Base-by-base conservation (phyloP, 1,284 basidiomycete species). In the Porogramme epimiltina region DNA sequence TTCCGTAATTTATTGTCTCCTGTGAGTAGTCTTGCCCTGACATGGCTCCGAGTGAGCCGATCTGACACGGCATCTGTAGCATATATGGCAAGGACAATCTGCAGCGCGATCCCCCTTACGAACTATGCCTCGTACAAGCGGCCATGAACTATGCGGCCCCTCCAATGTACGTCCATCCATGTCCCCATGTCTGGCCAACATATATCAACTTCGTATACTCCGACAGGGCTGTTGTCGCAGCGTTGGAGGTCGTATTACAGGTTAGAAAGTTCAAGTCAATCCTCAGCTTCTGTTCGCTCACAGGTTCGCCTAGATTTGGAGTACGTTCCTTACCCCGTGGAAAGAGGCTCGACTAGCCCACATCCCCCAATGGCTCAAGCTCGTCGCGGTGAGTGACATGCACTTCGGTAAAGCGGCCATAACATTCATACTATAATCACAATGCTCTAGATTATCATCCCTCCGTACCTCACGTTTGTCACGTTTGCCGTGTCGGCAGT, bases 131-230 rank as follows among this genome's bases (percentile, higher is more conserved):
- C 34, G 69, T 69, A 0, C 82, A 84, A 65, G 75, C 81, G 6
- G 73, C 75, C 33, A 70, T 84, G 72, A 68, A 80, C 19, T 73
- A 81, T 51, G 80, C 78, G 6, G 70, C 77, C 2, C 71, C 81
- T 49, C 73, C 81, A 0, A 82, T 82, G 82, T 84, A 54, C 36
- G 76, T 62, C 11, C 9, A n/a, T 23, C 18, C 5, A 2, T 11
- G 24, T n/a, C n/a, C 9, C n/a, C 19, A 2, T 37, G 28, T 18
- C 4, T 36, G n/a, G 24, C 20, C 23, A 18, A 39, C 25, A 24
- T 3, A 19, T 25, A 26, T 55, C 38, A 19, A 42, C 33, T 34
- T 13, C 34, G 16, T 37, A 18, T 9, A 18, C 28, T 25, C 51
- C 22, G 53, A 11, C 41, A 84, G 81, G 79, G 72, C 73, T 31